Conservation (phyloP, 2,329 filamentous ascomycete genomes). For the Pleoardoris graminearum region DNA sequence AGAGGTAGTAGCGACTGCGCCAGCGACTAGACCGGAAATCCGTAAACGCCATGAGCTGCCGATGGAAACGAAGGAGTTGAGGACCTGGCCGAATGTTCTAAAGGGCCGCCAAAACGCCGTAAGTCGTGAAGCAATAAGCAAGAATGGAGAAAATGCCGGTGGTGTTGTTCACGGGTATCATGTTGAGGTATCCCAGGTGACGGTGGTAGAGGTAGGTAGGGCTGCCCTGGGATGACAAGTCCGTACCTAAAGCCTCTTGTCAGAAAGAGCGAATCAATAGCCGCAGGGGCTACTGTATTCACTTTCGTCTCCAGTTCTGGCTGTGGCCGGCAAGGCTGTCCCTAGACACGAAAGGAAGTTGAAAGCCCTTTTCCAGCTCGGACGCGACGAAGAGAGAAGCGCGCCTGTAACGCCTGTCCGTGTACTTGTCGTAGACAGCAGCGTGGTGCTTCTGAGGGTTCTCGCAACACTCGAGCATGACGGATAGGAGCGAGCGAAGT, state of each 20-base stretch:
- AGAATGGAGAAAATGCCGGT: conserved; percentile 42
- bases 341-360: conserved; percentile 48
- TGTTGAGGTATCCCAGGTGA: conserved; percentile 13
- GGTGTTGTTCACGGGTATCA: conserved; percentile 11
- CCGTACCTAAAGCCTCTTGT: conserved; percentile 25
- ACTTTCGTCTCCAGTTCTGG: conserved; percentile 46
- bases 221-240: conserved; percentile 8
- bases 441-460: conserved; percentile 78
- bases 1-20: conserved; percentile 4
- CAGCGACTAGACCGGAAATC: conserved; percentile 27
- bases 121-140: conserved; percentile 44
- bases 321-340: conserved; percentile 39
- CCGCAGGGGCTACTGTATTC: conserved; percentile 29
- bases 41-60: conserved; percentile 27
- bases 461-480: conserved; percentile 87
- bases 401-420: conserved; percentile 82
- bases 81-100: conserved; percentile 24
- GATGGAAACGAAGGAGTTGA: conserved; percentile 25
- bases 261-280: conserved; percentile 30
- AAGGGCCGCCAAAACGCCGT: conserved; percentile 36
- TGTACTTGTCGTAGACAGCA: conserved; percentile 91
- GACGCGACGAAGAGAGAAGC: conserved; percentile 78
- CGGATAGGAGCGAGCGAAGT: conserved; percentile 73
- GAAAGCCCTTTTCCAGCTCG: conserved; percentile 67
- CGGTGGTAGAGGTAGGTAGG: conserved; percentile 15